Base-by-base conservation (phyloP, 2,329 filamentous ascomycete genomes). In the Fusarium sp. region DNA sequence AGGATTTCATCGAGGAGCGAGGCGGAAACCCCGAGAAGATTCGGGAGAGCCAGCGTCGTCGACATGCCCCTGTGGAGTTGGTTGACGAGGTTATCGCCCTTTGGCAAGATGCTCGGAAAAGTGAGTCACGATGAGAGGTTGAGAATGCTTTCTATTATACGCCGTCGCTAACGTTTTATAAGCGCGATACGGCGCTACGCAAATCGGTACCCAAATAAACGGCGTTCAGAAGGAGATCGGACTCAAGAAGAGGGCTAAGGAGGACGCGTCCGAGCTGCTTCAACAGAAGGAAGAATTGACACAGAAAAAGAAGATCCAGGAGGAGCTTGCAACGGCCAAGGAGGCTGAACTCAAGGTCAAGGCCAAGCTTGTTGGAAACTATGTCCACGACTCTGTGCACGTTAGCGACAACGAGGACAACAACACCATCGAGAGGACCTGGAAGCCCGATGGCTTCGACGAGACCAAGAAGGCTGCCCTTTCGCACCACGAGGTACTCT, bases 401-500 rank as follows among this genome's bases (percentile, higher is more conserved):
- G 84, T 96, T 70, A 94, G 91, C 82, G 88, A 94, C 77, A 94
- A 93, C 78, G 94, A 97, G 88, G 94, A 96, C 79, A 89, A 97
- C 85, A 98, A 99, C 81, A 86, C 84, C 43, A 81, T 94, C 34
- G 85, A 93, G 74, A 89, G 90, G 76, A 92, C 88, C 31, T 99
- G 95, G 95, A 88, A 89, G 6, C 95, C 95, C 1, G 90, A 94
- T 72, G 91, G 91, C 56, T 87, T 91, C 62, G 87, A 84, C 23
- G 89, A 93, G 51, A 90, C 94, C 82, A 95, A 95, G 86, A 89
- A 90, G 75, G 87, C 92, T 62, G 85, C 88, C 68, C 91, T 98
- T 67, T 97, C 95, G 54, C 96, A 99, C 81, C 96, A 99, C 81
- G 95, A 98, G 79, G 94, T 99, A 58, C 89, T 98, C 65, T 90